A percentile compares a stretch with the other conserved stretches of the same genome.
phyloP scores from a whole-genome alignment of 495 filamentous ascomycete species.

The Extremus antarcticus region DNA sequence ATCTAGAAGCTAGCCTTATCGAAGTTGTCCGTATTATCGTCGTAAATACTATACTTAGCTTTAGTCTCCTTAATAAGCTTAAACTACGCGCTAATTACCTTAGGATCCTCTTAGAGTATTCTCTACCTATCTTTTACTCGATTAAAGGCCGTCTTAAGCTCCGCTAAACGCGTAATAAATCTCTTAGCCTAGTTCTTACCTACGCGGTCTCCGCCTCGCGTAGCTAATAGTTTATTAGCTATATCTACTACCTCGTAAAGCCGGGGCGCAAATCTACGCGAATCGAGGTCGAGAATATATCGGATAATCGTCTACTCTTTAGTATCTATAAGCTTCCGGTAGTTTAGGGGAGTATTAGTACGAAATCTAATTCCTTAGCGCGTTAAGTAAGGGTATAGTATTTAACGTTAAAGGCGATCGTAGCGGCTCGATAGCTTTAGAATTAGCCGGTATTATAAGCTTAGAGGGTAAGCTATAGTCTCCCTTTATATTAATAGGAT shows the following conservation, averaged over 20 bases:
- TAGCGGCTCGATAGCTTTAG: slow-evolving; percentile 3
- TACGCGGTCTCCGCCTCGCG: slow-evolving; percentile 18
- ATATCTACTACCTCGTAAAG: slow-evolving; percentile 32
- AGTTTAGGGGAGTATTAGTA: slow-evolving; percentile 16
- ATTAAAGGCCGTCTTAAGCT: slow-evolving; percentile 26
- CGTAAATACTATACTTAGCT: slow-evolving; percentile 30
- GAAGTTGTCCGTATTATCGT: slow-evolving; percentile 39
- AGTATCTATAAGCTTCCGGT: slow-evolving; percentile 23
- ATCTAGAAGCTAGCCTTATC: slow-evolving; percentile 37
- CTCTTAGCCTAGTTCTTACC: slow-evolving; percentile 23
- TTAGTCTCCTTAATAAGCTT: slow-evolving; percentile 25
- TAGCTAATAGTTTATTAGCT: slow-evolving; percentile 27
- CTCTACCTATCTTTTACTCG: slow-evolving; percentile 28
- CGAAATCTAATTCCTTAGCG: neutral
- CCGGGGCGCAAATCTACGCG: slow-evolving; percentile 23
- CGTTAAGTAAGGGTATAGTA: neutral
- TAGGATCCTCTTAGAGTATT: slow-evolving; percentile 31
- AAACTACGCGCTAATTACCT: slow-evolving; percentile 30
- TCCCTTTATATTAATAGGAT: slow-evolving; percentile 6
- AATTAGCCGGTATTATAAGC: slow-evolving; percentile 4
- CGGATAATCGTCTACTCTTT: slow-evolving; percentile 27
- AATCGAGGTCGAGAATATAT: slow-evolving; percentile 32
- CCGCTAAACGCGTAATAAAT: slow-evolving; percentile 27
- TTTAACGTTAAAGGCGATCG: slow-evolving; percentile 3
- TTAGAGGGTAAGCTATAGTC: slow-evolving; percentile 13